Evolutionary conservation across 2,329 filamentous ascomycete genomes (phyloP).

Genomic region (Aspergillus phoenicis): DNA sequence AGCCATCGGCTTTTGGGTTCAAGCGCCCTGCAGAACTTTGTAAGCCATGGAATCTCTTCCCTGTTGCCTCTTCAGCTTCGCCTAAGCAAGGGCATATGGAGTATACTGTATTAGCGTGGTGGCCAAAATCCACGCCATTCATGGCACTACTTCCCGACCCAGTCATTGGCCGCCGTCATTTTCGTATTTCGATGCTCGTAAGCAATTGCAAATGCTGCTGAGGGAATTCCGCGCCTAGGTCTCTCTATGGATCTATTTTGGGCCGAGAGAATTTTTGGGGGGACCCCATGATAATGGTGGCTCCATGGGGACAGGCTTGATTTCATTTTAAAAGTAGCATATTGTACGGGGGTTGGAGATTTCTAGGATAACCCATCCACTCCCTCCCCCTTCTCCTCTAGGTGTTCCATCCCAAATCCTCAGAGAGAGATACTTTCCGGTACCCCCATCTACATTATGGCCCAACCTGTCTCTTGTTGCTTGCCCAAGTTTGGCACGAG

Average conservation of each 20-base stretch:
- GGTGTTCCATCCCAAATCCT: neutral
- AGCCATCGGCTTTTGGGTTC: neutral
- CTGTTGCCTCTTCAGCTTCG: conserved; percentile 6
- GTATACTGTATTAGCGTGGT: conserved; percentile 1
- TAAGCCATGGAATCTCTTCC: conserved; percentile 5
- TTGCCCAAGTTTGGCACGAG: conserved; percentile 39
- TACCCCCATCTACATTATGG: conserved; percentile 24
- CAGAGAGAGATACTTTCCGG: neutral
- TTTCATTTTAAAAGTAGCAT: conserved; percentile 19
- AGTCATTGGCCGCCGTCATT: conserved; percentile 3
- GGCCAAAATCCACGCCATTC: conserved; percentile 5
- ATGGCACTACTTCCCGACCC: neutral
- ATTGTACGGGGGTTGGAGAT: conserved; percentile 2
- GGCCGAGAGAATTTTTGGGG: neutral
- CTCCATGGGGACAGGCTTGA: neutral
- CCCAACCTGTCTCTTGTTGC: conserved; percentile 35
- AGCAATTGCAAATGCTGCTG: conserved; percentile 9
- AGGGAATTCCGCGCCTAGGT: conserved; percentile 13
- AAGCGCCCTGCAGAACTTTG: conserved; percentile 5
- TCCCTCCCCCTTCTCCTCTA: neutral
- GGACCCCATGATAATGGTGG: conserved; percentile 6
- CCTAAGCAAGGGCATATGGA: conserved; percentile 4
- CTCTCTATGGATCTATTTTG: conserved; percentile 17
- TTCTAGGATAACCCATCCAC: conserved; percentile 6
- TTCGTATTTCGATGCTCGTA: conserved; percentile 9